phyloP scores from a whole-genome alignment of 2,329 filamentous ascomycete species.

The Gnomoniopsis smithogilvyi region DNA sequence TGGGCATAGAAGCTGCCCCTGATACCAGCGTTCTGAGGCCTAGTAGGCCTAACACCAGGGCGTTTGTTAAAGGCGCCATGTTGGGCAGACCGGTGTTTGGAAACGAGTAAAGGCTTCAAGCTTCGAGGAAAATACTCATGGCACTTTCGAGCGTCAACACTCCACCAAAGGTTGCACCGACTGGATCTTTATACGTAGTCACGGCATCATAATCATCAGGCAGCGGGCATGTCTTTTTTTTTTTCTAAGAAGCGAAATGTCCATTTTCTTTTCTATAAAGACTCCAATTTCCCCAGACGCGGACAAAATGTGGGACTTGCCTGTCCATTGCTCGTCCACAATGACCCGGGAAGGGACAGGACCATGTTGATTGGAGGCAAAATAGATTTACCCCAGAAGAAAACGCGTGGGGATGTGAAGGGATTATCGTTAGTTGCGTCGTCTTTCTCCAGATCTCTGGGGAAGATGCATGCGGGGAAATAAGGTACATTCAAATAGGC shows the following conservation, averaged over 20 bases:
- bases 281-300: neutral
- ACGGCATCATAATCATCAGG: neutral
- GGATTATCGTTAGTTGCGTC: neutral
- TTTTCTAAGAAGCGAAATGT: too few species aligned
- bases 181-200: neutral
- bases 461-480: neutral
- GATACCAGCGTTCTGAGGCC: slow-evolving; percentile 3
- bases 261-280: too few species aligned
- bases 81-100: neutral
- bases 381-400: neutral
- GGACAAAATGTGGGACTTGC: neutral
- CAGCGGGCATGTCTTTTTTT: too few species aligned
- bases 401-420: neutral
- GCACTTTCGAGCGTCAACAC: neutral
- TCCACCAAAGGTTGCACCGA: neutral
- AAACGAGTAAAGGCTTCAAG: neutral
- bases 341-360: neutral
- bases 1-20: neutral
- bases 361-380: slow-evolving; percentile 16
- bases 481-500: neutral
- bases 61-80: neutral
- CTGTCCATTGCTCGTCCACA: neutral
- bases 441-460: neutral
- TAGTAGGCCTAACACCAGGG: slow-evolving; percentile 2
- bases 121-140: neutral